Base-by-base conservation (phyloP, 2,329 filamentous ascomycete genomes). In the Metarhizium guizhouense region DNA sequence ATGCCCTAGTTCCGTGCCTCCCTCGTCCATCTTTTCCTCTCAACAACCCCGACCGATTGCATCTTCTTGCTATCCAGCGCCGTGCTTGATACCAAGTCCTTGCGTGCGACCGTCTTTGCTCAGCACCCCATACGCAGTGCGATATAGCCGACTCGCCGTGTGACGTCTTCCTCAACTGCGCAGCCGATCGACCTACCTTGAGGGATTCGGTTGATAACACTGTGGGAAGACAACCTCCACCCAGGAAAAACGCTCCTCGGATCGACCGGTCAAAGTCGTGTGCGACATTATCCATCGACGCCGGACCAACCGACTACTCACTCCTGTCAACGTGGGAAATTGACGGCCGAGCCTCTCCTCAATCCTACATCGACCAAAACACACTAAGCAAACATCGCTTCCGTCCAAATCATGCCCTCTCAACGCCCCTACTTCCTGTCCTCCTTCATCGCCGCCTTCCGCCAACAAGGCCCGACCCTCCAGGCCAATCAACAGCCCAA, bases 341-440 rank as follows among this genome's bases (percentile, higher is more conserved):
- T 34, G 45, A 49, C 51, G 30, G 14, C 18, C 51, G 30, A 45
- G 25, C 25, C 20, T 38, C 29, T 5, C 4, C 40, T 43, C 38
- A 30, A 8, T 36, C 43, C 29, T 36, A 43, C 34, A 11, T 34
- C 32, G 32, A 34, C 10, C 32, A 11, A 34, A 34, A 11, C 32
- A 34, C 6, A 34, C 32, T 11, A 34, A 34, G 32, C 6, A 34
- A 34, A 11, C 32, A 11, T 34, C 32, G 10, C n/a, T 16, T 3
- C 40, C 38, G 29, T 51, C 34, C 34, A 2, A 51, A 14, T 45
- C 48, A 80, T 80, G 77, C 74, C 78, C 51, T 77, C 77, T 40
- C 78, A 81, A 63, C 76, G 78, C 52, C 77, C 78, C 50, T 81
- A 76, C 67, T 80, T 81, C 70, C 76, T 81, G 63, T 79, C 78